Evolutionary conservation across 257 asterid genomes (phyloP), one percentile per base, ranked within the genome.

Genomic region (Capsicum baccatum): DNA sequence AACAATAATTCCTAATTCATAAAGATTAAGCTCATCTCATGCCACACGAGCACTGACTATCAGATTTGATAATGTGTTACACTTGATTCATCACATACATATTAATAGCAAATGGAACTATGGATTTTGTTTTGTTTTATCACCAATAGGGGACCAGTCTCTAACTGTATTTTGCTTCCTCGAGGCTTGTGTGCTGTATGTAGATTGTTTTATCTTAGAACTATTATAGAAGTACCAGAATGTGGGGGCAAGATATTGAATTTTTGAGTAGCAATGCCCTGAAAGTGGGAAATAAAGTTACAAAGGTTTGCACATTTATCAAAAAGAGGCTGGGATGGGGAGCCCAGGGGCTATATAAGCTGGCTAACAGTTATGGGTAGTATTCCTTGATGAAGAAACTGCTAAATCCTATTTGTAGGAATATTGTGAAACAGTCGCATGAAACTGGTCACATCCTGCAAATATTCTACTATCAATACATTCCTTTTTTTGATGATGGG

Each of bases 381-480:
- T 12, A 26, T 66, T 6, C 73, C 47, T 33, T 66, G 12, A 5
- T 66, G 44, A 33, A 33, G 42, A 33, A 59, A 59, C 33, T 66
- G 47, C 33, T 66, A 6, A 73, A 6, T 73, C 80, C 80, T 73
- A 47, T 44, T 47, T 73, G 57, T 73, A 54, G 39, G 47, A 47
- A 47, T 73, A 11, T 47, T 44, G 39, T 47, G 58, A 6, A 14
- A 47, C 58, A 3, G 42, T 3, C 15, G 11, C 37, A 19, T 7
- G 59, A 73, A 47, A 47, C 80, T 73, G 42, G 59, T n/a, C 80
- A 39, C 52, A n/a, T 47, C 47, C 59, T 73, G 73, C 73, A 66
- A 66, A 66, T 66, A 66, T 64, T 26, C 39, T 63, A 63, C 14
- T 63, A 63, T 63, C 42, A 21, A 66, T 6, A 33, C 44, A 13